Evolutionary conservation across 2,329 filamentous ascomycete genomes (phyloP).

Genomic region (Fusarium solani-melongenae): DNA sequence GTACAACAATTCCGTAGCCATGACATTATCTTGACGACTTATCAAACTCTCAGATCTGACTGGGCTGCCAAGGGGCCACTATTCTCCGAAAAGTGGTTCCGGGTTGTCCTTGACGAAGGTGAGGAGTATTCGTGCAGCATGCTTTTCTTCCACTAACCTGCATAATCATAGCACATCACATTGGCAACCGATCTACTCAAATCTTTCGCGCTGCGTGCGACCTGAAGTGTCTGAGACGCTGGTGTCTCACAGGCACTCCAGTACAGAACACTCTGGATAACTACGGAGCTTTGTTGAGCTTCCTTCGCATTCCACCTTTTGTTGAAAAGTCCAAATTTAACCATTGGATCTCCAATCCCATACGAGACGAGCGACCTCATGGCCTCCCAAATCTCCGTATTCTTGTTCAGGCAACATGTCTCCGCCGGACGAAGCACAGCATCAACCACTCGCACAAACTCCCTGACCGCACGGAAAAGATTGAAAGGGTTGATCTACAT

Average conservation of each 20-base stretch:
- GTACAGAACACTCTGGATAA: slow-evolving; percentile 56
- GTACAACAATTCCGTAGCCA: not conserved
- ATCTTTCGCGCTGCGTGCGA: slow-evolving; percentile 43
- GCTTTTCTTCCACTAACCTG: not conserved
- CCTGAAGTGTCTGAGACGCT: slow-evolving; percentile 42
- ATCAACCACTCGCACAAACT: not conserved
- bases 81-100: slow-evolving; percentile 39
- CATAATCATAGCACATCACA: slow-evolving; percentile 48
- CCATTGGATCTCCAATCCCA: slow-evolving; percentile 5
- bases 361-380: not conserved
- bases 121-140: not conserved
- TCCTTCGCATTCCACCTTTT: slow-evolving; percentile 44
- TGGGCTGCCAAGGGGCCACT: slow-evolving; percentile 1
- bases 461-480: not conserved
- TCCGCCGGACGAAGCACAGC: not conserved
- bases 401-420: not conserved
- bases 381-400: not conserved
- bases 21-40: slow-evolving; percentile 27
- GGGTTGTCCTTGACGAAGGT: slow-evolving; percentile 56
- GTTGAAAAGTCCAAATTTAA: not conserved
- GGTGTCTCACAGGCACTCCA: slow-evolving; percentile 56
- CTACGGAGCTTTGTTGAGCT: slow-evolving; percentile 49
- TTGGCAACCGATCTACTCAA: slow-evolving; percentile 47
- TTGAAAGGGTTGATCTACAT: not conserved
- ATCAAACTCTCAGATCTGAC: slow-evolving; percentile 48